Percentiles rank a stretch among this genome's conserved stretches.
Evolutionary conservation across 2,329 filamentous ascomycete genomes (phyloP).

Genomic region (Claviceps fusiformis): DNA sequence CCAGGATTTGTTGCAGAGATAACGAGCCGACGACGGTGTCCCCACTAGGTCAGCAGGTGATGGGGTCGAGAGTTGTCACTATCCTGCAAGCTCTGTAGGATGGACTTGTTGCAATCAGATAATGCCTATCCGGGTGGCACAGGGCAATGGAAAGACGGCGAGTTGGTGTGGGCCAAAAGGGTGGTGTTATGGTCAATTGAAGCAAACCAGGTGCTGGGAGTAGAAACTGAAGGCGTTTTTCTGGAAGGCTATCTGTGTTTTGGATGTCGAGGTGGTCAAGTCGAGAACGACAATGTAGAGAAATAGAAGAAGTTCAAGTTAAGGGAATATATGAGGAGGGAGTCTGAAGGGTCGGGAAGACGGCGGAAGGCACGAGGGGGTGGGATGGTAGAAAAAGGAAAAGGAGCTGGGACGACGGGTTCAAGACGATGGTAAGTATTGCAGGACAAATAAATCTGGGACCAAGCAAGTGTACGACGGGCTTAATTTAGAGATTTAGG

Average conservation of each 20-base stretch:
- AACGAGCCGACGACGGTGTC: neutral
- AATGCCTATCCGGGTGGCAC: neutral
- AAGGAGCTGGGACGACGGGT: neutral
- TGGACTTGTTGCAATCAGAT: neutral
- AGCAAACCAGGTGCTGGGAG: neutral
- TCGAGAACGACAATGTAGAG: neutral
- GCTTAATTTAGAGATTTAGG: neutral
- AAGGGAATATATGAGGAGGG: too few species aligned
- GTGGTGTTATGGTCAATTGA: neutral
- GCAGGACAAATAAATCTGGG: neutral
- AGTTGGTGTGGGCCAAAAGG: neutral
- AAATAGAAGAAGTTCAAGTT: neutral
- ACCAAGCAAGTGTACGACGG: neutral
- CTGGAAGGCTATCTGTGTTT: neutral
- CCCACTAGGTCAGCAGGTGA: neutral
- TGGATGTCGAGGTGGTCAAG: neutral
- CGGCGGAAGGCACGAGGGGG: neutral
- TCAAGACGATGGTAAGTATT: neutral
- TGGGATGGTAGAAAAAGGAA: neutral
- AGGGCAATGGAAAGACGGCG: neutral
- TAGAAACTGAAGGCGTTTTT: neutral
- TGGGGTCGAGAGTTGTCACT: neutral
- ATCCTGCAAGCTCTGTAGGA: neutral
- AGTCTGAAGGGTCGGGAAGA: neutral
- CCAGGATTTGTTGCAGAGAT: conserved; percentile 2